These are phyloP conservation scores for Cyberlindnera saturnus DNA, from an alignment of 805 yeast species.

Conservation along the genomic window DNA sequence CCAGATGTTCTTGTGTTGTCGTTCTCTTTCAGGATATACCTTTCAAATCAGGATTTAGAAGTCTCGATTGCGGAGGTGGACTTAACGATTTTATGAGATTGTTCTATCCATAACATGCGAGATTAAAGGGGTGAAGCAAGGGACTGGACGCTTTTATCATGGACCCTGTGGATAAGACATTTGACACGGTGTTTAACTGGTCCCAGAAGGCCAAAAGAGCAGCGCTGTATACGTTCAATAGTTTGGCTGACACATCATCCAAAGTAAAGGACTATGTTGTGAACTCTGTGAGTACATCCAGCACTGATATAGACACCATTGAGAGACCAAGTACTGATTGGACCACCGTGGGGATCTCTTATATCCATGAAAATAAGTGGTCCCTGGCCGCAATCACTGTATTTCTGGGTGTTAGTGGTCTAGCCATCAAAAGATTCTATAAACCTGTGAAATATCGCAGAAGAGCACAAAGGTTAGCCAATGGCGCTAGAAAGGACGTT, in stretches of 20 bases:
- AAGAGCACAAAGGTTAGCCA: slow-evolving; percentile 54
- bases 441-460: slow-evolving; percentile 27
- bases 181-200: slow-evolving; percentile 15
- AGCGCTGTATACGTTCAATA: neutral
- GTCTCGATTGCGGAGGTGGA: neutral
- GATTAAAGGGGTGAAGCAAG: too few species aligned
- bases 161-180: slow-evolving; percentile 17
- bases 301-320: neutral
- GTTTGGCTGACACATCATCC: neutral
- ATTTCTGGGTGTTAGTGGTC: neutral
- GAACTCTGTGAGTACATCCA: slow-evolving; percentile 3
- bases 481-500: slow-evolving; percentile 74
- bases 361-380: neutral
- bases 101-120: too few species aligned
- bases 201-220: slow-evolving; percentile 8
- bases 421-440: neutral
- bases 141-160: neutral
- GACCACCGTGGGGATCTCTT: neutral
- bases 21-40: too few species aligned
- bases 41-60: too few species aligned
- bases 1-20: too few species aligned
- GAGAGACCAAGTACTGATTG: neutral
- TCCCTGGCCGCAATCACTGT: neutral
- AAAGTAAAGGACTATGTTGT: neutral
- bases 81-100: too few species aligned